Conservation (phyloP, 495 filamentous ascomycete species). For the Penicillium bovifimosum region DNA sequence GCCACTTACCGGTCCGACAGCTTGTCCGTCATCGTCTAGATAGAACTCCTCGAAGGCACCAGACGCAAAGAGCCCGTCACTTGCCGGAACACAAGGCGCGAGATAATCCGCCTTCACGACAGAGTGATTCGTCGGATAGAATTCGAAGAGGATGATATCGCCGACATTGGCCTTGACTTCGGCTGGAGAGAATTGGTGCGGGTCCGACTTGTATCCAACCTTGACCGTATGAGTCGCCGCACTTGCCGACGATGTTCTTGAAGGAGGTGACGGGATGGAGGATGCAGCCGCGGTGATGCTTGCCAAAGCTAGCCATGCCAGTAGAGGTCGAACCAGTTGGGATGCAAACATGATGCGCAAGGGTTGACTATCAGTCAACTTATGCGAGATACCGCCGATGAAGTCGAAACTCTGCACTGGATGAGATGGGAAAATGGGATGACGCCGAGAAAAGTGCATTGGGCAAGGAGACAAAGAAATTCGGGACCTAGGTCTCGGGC, state of each 20-base stretch:
- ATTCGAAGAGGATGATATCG: constrained; percentile 54
- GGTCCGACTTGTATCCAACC: constrained; percentile 42
- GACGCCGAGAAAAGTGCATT: neutral
- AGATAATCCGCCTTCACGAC: constrained; percentile 53
- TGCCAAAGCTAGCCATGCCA: constrained; percentile 6
- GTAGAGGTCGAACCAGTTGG: constrained; percentile 3
- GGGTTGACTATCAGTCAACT: neutral
- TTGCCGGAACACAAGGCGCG: constrained; percentile 51
- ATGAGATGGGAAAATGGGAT: neutral
- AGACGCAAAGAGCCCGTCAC: constrained; percentile 38
- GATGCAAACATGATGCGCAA: constrained; percentile 6
- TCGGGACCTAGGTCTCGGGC: neutral
- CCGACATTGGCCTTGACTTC: constrained; percentile 47
- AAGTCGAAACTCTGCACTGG: too few species aligned
- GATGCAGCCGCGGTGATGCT: constrained; percentile 1
- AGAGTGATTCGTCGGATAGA: constrained; percentile 58
- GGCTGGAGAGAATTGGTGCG: constrained; percentile 47
- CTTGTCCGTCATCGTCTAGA: constrained; percentile 23
- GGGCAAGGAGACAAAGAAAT: constrained; percentile 1
- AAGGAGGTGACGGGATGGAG: neutral
- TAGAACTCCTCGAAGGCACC: constrained; percentile 29
- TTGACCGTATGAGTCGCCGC: constrained; percentile 42
- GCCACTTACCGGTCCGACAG: constrained; percentile 27
- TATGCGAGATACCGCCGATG: neutral
- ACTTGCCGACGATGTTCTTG: constrained; percentile 12